phyloP scores from a whole-genome alignment of 148 eudicot species.

The Spergularia marina region DNA sequence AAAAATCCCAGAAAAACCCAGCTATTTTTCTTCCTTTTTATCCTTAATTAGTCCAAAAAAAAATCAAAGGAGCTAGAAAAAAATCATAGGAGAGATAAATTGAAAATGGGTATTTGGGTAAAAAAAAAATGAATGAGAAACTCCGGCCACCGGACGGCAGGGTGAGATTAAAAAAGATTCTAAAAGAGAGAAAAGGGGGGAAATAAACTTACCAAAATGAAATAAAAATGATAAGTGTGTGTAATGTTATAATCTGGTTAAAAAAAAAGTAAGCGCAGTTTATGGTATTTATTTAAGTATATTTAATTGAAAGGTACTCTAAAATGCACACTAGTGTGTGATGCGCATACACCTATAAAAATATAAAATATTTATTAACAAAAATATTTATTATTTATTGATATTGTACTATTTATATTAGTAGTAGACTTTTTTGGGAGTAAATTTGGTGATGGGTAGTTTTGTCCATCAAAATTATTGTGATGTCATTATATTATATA shows the following conservation, averaged over 20 bases:
- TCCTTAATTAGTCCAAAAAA: neutral
- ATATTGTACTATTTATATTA: neutral
- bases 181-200: constrained; percentile 1
- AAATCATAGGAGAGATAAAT: constrained; percentile 26
- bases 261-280: constrained; percentile 42
- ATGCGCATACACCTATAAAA: constrained; percentile 36
- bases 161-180: constrained; percentile 22
- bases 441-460: constrained; percentile 55
- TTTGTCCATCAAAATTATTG: constrained; percentile 37
- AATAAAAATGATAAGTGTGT: constrained; percentile 44
- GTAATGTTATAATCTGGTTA: constrained; percentile 45
- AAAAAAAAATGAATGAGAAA: constrained; percentile 9
- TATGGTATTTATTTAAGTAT: constrained; percentile 30
- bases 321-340: constrained; percentile 42
- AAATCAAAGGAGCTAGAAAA: constrained; percentile 19
- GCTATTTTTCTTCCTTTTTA: constrained; percentile 12
- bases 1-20: constrained; percentile 19
- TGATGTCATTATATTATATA: constrained; percentile 29
- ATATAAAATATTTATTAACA: neutral
- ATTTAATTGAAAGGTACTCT: constrained; percentile 40
- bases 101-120: constrained; percentile 27
- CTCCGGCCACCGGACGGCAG: constrained; percentile 23
- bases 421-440: constrained; percentile 25
- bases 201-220: constrained; percentile 40
- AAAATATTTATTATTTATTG: neutral